A percentile compares a stretch with the other conserved stretches of the same genome.
These are phyloP conservation scores for Rhodotorula glutinis DNA, from an alignment of 1,284 basidiomycete genomes.

Conservation along the genomic window DNA sequence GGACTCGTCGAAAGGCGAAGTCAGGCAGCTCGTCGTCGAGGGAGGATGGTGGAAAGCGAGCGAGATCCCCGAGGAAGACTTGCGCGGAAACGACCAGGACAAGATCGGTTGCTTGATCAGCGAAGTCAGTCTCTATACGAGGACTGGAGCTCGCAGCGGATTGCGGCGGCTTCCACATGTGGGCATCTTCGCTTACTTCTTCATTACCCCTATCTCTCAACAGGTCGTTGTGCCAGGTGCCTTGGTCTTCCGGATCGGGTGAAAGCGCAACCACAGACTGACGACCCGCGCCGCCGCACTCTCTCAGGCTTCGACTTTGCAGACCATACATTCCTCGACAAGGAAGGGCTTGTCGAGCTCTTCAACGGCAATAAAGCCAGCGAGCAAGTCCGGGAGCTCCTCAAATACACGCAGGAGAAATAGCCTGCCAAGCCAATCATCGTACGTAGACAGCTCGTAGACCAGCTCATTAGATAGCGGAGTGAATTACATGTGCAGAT, in stretches of 20 bases:
- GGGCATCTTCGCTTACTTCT: slow-evolving; percentile 47
- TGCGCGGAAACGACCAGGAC: slow-evolving; percentile 38
- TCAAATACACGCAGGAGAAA: slow-evolving; percentile 5
- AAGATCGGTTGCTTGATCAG: slow-evolving; percentile 54
- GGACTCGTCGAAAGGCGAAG: slow-evolving; percentile 50
- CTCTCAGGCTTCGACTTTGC: slow-evolving; percentile 44
- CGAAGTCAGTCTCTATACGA: slow-evolving; percentile 51
- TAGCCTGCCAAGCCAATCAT: background rate
- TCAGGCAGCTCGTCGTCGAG: slow-evolving; percentile 54
- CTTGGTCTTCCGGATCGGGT: too few relatives aligned
- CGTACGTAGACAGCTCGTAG: background rate
- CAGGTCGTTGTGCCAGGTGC: background rate
- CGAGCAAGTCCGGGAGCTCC: slow-evolving; percentile 4
- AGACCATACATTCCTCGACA: slow-evolving; percentile 54
- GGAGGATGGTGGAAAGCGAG: slow-evolving; percentile 58
- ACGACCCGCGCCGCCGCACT: too few relatives aligned
- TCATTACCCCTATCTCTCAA: background rate
- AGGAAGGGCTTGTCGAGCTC: slow-evolving; percentile 46
- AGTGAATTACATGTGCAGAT: too few relatives aligned
- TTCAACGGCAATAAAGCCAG: slow-evolving; percentile 42
- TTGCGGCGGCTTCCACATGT: background rate
- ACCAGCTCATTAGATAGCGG: background rate
- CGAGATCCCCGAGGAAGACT: slow-evolving; percentile 52
- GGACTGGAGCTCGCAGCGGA: too few relatives aligned
- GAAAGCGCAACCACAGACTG: too few relatives aligned